Conservation (phyloP, 2,329 filamentous ascomycete genomes). For the Scleromitrula shiraiana region DNA sequence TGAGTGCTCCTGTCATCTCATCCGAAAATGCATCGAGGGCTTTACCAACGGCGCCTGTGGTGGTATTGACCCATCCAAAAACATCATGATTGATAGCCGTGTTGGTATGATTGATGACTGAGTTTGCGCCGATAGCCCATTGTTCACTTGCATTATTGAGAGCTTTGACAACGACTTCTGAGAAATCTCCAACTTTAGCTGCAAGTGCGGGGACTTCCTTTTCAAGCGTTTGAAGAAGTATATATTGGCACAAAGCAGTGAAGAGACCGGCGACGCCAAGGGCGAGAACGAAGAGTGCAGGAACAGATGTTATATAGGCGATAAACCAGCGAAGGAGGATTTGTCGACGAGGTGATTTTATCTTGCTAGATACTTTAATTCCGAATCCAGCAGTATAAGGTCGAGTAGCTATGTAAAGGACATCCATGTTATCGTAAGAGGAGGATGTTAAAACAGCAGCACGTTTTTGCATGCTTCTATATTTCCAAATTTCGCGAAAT, state of each 20-base stretch:
- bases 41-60: conserved; percentile 73
- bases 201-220: conserved; percentile 58
- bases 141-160: conserved; percentile 56
- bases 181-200: conserved; percentile 55
- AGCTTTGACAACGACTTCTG: conserved; percentile 52
- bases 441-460: conserved; percentile 60
- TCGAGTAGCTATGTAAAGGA: conserved; percentile 78
- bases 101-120: conserved; percentile 51
- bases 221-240: conserved; percentile 54
- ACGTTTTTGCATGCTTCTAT: conserved; percentile 62
- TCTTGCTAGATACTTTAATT: conserved; percentile 58
- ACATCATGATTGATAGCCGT: conserved; percentile 74
- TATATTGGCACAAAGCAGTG: conserved; percentile 58
- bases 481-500: conserved; percentile 71
- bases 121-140: conserved; percentile 58
- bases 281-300: conserved; percentile 61
- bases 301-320: conserved; percentile 59
- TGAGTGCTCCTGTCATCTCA: conserved; percentile 66
- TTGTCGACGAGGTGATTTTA: conserved; percentile 55
- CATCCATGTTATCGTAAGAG: conserved; percentile 73
- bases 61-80: conserved; percentile 79
- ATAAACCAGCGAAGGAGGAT: conserved; percentile 57
- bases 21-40: conserved; percentile 78
- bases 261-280: conserved; percentile 60
- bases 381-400: conserved; percentile 68